These are phyloP conservation scores for Penicillium rolfsii DNA, from an alignment of 2,329 filamentous ascomycete species.

Conservation along the genomic window DNA sequence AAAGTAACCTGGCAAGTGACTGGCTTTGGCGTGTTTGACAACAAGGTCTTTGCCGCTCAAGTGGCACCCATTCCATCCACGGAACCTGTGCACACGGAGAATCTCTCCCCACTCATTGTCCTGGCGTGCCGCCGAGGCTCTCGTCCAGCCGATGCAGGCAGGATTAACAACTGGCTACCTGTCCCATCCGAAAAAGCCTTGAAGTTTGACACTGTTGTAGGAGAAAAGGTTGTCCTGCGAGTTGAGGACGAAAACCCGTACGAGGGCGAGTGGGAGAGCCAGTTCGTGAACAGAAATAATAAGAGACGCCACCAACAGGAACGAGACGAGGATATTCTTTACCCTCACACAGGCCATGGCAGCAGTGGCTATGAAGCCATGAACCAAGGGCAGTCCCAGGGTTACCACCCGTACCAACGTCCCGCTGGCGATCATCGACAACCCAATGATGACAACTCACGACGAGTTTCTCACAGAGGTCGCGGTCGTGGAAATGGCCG, in stretches of 20 bases:
- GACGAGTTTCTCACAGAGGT: conserved; percentile 37
- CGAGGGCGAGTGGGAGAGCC: conserved; percentile 66
- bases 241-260: conserved; percentile 72
- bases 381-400: conserved; percentile 24
- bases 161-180: conserved; percentile 82
- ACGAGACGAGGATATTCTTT: conserved; percentile 55
- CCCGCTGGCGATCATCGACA: conserved; percentile 37
- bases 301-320: conserved; percentile 64
- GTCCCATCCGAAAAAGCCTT: conserved; percentile 71
- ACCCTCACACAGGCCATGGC: conserved; percentile 30
- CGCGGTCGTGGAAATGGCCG: conserved; percentile 46
- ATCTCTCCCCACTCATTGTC: conserved; percentile 76
- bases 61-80: conserved; percentile 72
- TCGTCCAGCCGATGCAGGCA: conserved; percentile 75
- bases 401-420: conserved; percentile 33
- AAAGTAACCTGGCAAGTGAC: conserved; percentile 84
- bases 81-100: conserved; percentile 76
- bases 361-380: conserved; percentile 28
- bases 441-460: conserved; percentile 50
- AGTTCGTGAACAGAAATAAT: conserved; percentile 62
- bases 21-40: conserved; percentile 73
- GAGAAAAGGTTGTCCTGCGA: conserved; percentile 80
- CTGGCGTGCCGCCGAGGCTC: conserved; percentile 76
- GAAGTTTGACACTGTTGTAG: conserved; percentile 79
- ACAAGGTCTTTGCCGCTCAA: conserved; percentile 83